Evolutionary conservation across 2,329 filamentous ascomycete genomes (phyloP).

Genomic region (Talaromyces sp.): DNA sequence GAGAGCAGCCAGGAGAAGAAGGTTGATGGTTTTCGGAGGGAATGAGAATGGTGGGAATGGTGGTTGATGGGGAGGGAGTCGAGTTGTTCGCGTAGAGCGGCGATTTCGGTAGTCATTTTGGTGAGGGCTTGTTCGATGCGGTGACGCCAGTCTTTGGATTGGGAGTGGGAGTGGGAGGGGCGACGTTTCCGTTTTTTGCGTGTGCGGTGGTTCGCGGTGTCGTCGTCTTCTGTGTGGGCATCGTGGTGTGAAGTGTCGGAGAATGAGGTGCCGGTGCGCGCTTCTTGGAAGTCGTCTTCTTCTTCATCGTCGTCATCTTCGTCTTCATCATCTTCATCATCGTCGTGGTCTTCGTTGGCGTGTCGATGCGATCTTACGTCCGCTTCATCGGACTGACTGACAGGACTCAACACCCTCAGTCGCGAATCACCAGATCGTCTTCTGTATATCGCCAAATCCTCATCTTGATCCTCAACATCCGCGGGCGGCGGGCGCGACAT

Average conservation of each 20-base stretch:
- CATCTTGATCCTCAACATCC: slow-evolving; percentile 31
- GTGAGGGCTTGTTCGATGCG: slow-evolving; percentile 82
- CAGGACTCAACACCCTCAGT: slow-evolving; percentile 74
- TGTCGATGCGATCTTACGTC: slow-evolving; percentile 18
- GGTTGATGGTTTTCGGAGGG: neutral
- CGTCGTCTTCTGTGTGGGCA: slow-evolving; percentile 23
- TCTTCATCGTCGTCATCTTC: slow-evolving; percentile 13
- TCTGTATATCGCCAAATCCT: slow-evolving; percentile 47
- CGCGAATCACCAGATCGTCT: slow-evolving; percentile 46
- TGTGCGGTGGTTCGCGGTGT: slow-evolving; percentile 27
- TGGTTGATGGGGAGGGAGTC: slow-evolving; percentile 70
- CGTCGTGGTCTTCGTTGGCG: neutral
- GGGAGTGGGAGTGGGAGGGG: slow-evolving; percentile 7
- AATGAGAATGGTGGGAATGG: slow-evolving; percentile 47
- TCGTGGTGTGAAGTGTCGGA: slow-evolving; percentile 18
- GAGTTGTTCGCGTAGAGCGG: slow-evolving; percentile 87
- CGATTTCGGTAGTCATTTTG: slow-evolving; percentile 86
- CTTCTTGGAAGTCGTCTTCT: slow-evolving; percentile 23
- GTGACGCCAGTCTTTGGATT: slow-evolving; percentile 64
- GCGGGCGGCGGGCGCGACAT: slow-evolving; percentile 27
- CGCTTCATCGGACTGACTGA: slow-evolving; percentile 76
- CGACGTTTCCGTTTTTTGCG: slow-evolving; percentile 29
- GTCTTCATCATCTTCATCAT: slow-evolving; percentile 13
- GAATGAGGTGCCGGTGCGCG: slow-evolving; percentile 35
- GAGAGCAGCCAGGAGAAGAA: slow-evolving; percentile 56